phyloP scores from a whole-genome alignment of 441 rosid genomes.

The Erodium chrysanthum region DNA sequence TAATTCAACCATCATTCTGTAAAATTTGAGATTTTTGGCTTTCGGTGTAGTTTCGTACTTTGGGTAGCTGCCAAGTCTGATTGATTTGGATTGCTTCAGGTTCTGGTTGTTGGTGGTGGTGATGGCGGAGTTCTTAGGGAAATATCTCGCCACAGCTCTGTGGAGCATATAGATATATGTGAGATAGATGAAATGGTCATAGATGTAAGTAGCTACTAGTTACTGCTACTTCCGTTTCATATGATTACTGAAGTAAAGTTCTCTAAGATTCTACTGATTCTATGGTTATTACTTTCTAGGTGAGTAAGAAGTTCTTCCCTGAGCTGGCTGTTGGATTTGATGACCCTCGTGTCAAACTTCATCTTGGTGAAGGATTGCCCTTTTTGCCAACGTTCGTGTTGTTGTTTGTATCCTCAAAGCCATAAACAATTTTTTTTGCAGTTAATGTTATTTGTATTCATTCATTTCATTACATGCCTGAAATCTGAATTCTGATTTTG shows the following conservation, averaged over 20 bases:
- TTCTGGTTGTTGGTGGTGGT: conserved; percentile 97
- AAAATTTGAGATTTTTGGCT: no score
- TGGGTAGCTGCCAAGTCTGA: background rate
- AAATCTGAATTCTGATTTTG: conserved; percentile 12
- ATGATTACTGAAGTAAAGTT: background rate
- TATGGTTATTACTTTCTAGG: conserved; percentile 30
- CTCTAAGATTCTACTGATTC: background rate
- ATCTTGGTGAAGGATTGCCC: conserved; percentile 81
- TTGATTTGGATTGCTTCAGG: conserved; percentile 33
- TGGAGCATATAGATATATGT: conserved; percentile 81
- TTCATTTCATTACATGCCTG: conserved; percentile 10
- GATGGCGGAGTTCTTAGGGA: conserved; percentile 96
- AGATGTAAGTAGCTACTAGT: conserved; percentile 50
- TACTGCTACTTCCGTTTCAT: conserved; percentile 1
- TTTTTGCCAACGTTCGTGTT: background rate
- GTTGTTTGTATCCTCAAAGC: no score
- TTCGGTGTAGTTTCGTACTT: background rate
- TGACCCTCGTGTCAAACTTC: conserved; percentile 83
- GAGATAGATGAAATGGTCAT: conserved; percentile 95
- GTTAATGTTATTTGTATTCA: conserved; percentile 13
- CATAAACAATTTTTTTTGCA: background rate
- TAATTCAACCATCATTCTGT: background rate
- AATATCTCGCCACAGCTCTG: conserved; percentile 78
- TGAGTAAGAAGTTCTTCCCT: conserved; percentile 65
- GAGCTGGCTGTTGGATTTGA: conserved; percentile 77